Evolutionary conservation across 306 rosid genomes (phyloP).

Genomic region (Quercus alba): DNA sequence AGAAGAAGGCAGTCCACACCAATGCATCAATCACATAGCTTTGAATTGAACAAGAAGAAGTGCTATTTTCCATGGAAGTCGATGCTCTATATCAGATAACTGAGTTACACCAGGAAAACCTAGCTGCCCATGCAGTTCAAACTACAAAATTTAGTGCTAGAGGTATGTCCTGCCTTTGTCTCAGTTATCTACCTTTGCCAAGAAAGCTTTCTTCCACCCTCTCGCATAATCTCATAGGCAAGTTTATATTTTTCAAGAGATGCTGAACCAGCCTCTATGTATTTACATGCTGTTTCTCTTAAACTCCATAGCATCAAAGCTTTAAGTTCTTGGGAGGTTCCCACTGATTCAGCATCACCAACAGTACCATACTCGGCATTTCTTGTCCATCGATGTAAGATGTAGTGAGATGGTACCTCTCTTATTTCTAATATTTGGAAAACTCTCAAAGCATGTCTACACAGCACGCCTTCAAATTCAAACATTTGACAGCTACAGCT

Average conservation of each 20-base stretch:
- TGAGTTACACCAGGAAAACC: constrained; percentile 12
- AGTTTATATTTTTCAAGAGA: constrained; percentile 85
- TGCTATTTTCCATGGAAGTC: constrained; percentile 20
- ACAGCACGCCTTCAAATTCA: constrained; percentile 88
- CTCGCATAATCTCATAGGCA: constrained; percentile 86
- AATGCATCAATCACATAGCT: constrained; percentile 14
- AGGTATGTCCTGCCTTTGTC: constrained; percentile 26
- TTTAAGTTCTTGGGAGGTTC: constrained; percentile 70
- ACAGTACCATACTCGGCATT: constrained; percentile 81
- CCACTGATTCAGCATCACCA: constrained; percentile 62
- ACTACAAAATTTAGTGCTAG: constrained; percentile 28
- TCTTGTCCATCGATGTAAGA: constrained; percentile 88
- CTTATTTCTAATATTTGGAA: constrained; percentile 79
- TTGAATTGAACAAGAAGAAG: constrained; percentile 13
- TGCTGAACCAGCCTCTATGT: constrained; percentile 81
- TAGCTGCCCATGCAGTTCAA: constrained; percentile 18
- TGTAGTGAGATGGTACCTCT: constrained; percentile 80
- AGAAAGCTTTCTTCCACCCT: constrained; percentile 86
- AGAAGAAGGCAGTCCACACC: neutral
- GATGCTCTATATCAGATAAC: constrained; percentile 25
- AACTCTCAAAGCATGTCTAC: constrained; percentile 83
- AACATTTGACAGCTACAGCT: constrained; percentile 93
- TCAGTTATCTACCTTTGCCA: constrained; percentile 63
- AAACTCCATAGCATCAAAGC: constrained; percentile 90
- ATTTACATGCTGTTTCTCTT: constrained; percentile 89